A percentile compares a stretch with the other conserved stretches of the same genome.
Conservation (phyloP, 2,329 filamentous ascomycete species). For the Penicillium griseofulvum region DNA sequence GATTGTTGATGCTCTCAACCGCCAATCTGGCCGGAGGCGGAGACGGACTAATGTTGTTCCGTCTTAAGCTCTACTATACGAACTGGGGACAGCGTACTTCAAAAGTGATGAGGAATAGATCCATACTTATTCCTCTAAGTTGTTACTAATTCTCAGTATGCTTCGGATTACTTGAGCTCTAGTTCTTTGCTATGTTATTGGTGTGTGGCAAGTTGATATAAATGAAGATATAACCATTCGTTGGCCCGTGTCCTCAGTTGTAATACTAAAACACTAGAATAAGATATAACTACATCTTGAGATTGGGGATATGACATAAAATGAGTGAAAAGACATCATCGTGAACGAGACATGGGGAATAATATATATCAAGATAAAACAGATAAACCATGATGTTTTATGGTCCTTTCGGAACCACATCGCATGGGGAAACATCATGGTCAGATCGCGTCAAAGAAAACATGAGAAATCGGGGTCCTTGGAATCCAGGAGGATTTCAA, state of each 20-base stretch:
- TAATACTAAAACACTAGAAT: not conserved
- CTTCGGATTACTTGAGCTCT: not conserved
- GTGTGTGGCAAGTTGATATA: not conserved
- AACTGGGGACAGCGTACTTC: not conserved
- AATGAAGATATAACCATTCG: not conserved
- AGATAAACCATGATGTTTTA: not conserved
- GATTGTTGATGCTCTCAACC: conserved; percentile 24
- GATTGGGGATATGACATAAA: not conserved
- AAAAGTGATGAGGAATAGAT: not conserved
- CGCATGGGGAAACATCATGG: conserved; percentile 5
- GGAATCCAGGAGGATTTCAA: conserved; percentile 13
- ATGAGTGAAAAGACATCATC: conserved; percentile 4
- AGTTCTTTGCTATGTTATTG: no score
- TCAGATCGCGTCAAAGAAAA: conserved; percentile 13
- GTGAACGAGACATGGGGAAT: conserved; percentile 7
- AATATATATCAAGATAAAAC: conserved; percentile 8
- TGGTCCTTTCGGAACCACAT: conserved; percentile 3
- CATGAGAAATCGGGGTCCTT: conserved; percentile 11
- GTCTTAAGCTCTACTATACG: not conserved
- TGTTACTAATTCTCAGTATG: not conserved
- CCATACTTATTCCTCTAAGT: not conserved
- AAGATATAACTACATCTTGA: not conserved
- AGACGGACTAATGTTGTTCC: conserved; percentile 27
- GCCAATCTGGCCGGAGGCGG: conserved; percentile 27
- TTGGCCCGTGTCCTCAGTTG: not conserved